Conservation (phyloP, 2,329 filamentous ascomycete species). For the Colletotrichum brevisporum region DNA sequence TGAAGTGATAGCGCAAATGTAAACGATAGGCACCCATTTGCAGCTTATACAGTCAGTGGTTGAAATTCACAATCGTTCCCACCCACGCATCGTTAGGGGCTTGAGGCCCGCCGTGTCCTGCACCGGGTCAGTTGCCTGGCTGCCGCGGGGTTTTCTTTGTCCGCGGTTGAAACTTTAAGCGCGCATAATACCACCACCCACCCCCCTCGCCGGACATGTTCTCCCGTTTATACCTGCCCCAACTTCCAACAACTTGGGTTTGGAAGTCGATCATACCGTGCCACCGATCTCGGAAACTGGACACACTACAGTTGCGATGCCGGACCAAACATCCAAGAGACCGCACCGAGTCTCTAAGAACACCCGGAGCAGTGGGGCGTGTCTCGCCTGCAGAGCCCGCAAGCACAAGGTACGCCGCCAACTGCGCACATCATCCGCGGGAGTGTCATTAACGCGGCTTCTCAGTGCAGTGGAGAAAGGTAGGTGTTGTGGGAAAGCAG, state of each 20-base stretch:
- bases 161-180: conserved; percentile 25
- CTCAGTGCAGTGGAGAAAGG: conserved; percentile 36
- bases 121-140: too few relatives aligned
- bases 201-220: neutral
- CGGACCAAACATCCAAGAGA: neutral
- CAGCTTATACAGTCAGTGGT: neutral
- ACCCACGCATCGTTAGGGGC: too few relatives aligned
- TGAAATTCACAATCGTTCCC: too few relatives aligned
- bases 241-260: neutral
- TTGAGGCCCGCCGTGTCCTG: too few relatives aligned
- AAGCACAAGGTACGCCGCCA: conserved; percentile 32
- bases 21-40: neutral
- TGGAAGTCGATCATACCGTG: neutral
- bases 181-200: neutral
- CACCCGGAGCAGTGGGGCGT: conserved; percentile 32
- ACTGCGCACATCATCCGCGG: neutral
- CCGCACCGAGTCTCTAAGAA: neutral
- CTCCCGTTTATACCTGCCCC: neutral
- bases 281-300: neutral
- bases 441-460: neutral
- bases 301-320: conserved; percentile 19
- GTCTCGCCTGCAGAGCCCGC: conserved; percentile 32
- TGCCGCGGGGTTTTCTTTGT: conserved; percentile 25
- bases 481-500: neutral
- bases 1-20: neutral